phyloP scores from a whole-genome alignment of 202 grass and related monocot genomes.

The Digitaria exilis region DNA sequence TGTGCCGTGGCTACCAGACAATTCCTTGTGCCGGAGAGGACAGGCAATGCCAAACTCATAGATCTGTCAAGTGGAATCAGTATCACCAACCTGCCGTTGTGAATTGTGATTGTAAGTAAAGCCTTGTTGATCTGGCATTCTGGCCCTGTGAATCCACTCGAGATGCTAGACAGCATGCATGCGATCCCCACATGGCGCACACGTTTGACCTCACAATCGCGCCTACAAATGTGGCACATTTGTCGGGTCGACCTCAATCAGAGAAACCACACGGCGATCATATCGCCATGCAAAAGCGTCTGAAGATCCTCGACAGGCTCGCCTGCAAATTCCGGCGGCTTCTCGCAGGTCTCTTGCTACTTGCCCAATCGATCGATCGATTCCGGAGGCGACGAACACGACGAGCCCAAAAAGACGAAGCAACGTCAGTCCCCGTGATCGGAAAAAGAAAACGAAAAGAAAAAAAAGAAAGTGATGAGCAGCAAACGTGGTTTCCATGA shows the following conservation, averaged over 20 bases:
- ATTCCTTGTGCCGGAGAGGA: conserved; percentile 41
- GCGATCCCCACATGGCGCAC: background rate
- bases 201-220: conserved; percentile 19
- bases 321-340: conserved; percentile 24
- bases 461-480: background rate
- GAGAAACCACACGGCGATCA: background rate
- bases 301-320: background rate
- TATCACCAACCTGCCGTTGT: background rate
- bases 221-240: background rate
- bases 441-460: background rate
- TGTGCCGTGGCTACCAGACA: conserved; percentile 47
- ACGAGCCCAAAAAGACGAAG: conserved; percentile 34
- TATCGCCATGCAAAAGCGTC: too few species aligned
- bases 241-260: background rate
- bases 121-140: background rate
- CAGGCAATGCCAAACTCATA: conserved; percentile 47
- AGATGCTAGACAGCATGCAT: background rate
- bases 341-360: background rate
- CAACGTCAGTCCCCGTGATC: conserved; percentile 39
- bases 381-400: conserved; percentile 17
- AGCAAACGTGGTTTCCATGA: conserved; percentile 55
- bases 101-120: background rate
- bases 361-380: background rate
- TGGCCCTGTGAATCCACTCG: background rate
- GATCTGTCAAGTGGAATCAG: background rate